A percentile compares a stretch with the other conserved stretches of the same genome.
These are phyloP conservation scores for Acacia confusa DNA, from an alignment of 306 rosid genomes.

Conservation along the genomic window DNA sequence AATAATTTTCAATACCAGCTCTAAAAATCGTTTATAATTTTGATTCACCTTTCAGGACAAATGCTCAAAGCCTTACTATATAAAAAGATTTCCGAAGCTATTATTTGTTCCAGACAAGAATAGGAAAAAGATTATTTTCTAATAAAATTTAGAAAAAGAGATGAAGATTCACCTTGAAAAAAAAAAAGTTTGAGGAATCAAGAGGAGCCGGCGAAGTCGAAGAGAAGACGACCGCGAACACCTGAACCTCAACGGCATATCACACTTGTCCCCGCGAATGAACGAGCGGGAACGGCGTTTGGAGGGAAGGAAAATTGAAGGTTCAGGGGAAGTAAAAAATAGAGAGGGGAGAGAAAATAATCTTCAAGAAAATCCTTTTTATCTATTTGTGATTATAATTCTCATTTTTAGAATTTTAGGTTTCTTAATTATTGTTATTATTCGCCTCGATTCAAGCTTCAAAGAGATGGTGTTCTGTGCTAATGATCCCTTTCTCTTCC, in stretches of 20 bases:
- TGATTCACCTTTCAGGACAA: background rate
- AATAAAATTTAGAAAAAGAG: background rate
- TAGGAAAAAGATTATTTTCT: background rate
- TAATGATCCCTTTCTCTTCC: slow-evolving; percentile 8
- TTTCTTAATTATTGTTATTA: background rate
- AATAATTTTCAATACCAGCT: background rate
- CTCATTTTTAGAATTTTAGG: background rate
- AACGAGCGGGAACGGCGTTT: slow-evolving; percentile 50
- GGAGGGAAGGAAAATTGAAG: slow-evolving; percentile 62
- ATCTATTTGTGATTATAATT: background rate
- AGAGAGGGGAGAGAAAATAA: slow-evolving; percentile 14
- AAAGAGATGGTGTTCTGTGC: slow-evolving; percentile 16
- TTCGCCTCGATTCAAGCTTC: background rate
- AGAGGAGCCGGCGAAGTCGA: slow-evolving; percentile 32
- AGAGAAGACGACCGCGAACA: slow-evolving; percentile 24
- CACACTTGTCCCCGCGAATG: slow-evolving; percentile 28
- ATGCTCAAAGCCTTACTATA: background rate
- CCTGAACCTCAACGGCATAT: slow-evolving; percentile 15
- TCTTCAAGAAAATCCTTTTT: slow-evolving; percentile 40
- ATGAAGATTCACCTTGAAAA: slow-evolving; percentile 44
- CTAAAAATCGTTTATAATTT: background rate
- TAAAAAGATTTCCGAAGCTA: background rate
- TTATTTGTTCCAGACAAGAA: background rate
- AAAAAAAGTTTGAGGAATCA: slow-evolving; percentile 35
- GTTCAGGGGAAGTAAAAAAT: background rate